These are phyloP conservation scores for Ampelocalamus luodianensis DNA, from an alignment of 176 grass and related monocot genomes.

Conservation along the genomic window DNA sequence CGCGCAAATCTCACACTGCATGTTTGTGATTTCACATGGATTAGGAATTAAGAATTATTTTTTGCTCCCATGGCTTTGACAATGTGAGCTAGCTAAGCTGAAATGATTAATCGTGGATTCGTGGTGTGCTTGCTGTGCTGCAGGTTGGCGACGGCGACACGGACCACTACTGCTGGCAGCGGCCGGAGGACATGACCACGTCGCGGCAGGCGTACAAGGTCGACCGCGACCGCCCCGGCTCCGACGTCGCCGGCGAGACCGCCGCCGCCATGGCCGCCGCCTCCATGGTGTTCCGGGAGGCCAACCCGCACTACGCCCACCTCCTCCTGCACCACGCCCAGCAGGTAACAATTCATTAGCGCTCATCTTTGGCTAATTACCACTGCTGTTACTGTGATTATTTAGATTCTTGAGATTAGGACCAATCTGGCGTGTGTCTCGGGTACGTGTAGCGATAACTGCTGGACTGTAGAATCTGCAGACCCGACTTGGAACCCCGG, in stretches of 20 bases:
- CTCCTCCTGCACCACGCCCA: slow-evolving; percentile 72
- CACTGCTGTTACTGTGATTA: background rate
- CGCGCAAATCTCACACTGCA: slow-evolving; percentile 49
- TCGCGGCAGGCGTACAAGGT: slow-evolving; percentile 91
- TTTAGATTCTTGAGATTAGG: background rate
- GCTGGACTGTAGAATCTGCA: background rate
- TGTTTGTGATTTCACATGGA: slow-evolving; percentile 35
- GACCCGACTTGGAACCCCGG: background rate
- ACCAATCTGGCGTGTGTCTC: background rate
- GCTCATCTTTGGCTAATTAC: background rate
- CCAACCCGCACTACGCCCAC: slow-evolving; percentile 74
- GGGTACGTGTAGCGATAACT: slow-evolving; percentile 4
- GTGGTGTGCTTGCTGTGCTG: background rate
- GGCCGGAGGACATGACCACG: slow-evolving; percentile 96
- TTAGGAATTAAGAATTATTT: background rate
- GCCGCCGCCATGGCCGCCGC: slow-evolving; percentile 81
- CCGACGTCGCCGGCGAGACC: slow-evolving; percentile 81
- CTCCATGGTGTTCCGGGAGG: slow-evolving; percentile 54
- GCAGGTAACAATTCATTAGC: slow-evolving; percentile 29
- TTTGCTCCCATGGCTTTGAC: background rate
- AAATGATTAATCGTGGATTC: background rate
- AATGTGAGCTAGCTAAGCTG: background rate
- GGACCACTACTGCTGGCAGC: slow-evolving; percentile 97
- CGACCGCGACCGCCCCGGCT: slow-evolving; percentile 59
- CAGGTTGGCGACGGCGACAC: slow-evolving; percentile 95